Evolutionary conservation across 768 basidiomycete species (phyloP).

Genomic region (Naganishia friedmannii): DNA sequence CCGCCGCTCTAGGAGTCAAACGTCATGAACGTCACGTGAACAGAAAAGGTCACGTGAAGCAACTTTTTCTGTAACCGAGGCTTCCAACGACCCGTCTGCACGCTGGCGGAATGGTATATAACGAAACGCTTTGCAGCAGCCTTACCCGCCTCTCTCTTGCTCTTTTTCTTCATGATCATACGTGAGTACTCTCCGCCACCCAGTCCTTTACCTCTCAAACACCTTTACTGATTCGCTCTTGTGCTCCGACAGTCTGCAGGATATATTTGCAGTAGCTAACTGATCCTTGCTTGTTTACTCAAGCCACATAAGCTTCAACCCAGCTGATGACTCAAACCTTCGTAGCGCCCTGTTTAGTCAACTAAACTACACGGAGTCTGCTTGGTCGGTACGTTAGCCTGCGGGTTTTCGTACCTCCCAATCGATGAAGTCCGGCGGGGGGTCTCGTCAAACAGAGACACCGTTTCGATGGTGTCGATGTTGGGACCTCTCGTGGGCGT

Average conservation of each 20-base stretch:
- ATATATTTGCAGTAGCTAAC: slow-evolving; percentile 38
- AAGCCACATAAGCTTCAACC: slow-evolving; percentile 36
- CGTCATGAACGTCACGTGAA: slow-evolving; percentile 9
- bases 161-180: slow-evolving; percentile 33
- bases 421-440: slow-evolving; percentile 34
- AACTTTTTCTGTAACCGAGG: slow-evolving; percentile 11
- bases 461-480: slow-evolving; percentile 25
- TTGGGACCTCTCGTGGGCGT: slow-evolving; percentile 31
- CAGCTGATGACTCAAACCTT: slow-evolving; percentile 36
- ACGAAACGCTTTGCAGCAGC: neutral
- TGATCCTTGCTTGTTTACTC: slow-evolving; percentile 37
- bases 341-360: slow-evolving; percentile 27
- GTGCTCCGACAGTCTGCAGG: slow-evolving; percentile 33
- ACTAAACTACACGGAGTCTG: slow-evolving; percentile 30
- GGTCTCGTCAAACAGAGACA: slow-evolving; percentile 11
- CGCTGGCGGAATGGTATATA: neutral
- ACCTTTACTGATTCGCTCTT: slow-evolving; percentile 6
- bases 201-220: neutral
- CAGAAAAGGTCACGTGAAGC: neutral
- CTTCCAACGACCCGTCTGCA: neutral
- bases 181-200: slow-evolving; percentile 32
- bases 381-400: slow-evolving; percentile 12
- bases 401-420: slow-evolving; percentile 11
- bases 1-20: slow-evolving; percentile 1
- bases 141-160: slow-evolving; percentile 5